These are phyloP conservation scores for Rhynchospora breviuscula DNA, from an alignment of 176 grass and related monocot genomes.

Conservation along the genomic window DNA sequence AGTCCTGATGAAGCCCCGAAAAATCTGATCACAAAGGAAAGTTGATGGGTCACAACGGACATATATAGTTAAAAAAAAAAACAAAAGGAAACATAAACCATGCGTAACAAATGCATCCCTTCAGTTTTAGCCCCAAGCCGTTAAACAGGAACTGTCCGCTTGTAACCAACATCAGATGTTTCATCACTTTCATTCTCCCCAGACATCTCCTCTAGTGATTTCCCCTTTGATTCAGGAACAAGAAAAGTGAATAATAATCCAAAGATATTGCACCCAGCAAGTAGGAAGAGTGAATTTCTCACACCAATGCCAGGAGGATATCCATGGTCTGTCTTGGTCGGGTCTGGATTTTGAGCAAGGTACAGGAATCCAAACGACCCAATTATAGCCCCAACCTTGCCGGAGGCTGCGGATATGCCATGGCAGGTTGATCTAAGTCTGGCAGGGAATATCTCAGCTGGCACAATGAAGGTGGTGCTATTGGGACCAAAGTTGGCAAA, in stretches of 20 bases:
- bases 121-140: neutral
- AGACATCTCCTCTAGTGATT: conserved; percentile 76
- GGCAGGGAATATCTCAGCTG: conserved; percentile 79
- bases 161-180: neutral
- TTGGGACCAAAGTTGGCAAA: conserved; percentile 52
- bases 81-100: too few relatives aligned
- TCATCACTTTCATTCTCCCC: conserved; percentile 40
- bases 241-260: conserved; percentile 58
- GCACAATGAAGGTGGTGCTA: conserved; percentile 85
- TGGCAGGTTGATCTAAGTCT: conserved; percentile 71
- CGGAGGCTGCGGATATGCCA: conserved; percentile 61
- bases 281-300: conserved; percentile 56
- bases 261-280: conserved; percentile 58
- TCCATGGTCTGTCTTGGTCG: conserved; percentile 49
- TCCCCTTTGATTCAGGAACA: conserved; percentile 74
- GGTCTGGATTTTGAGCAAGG: conserved; percentile 59
- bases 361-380: conserved; percentile 76
- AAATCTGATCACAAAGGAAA: too few relatives aligned
- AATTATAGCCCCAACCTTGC: conserved; percentile 62
- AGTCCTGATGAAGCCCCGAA: too few relatives aligned
- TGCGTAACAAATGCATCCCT: too few relatives aligned
- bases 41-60: too few relatives aligned
- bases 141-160: conserved; percentile 36
- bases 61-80: too few relatives aligned
- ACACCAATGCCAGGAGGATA: conserved; percentile 69